A percentile compares a stretch with the other conserved stretches of the same genome.
Conservation (phyloP, 108 stramenopile species). For the Mayamaea pseudoterrestris region DNA sequence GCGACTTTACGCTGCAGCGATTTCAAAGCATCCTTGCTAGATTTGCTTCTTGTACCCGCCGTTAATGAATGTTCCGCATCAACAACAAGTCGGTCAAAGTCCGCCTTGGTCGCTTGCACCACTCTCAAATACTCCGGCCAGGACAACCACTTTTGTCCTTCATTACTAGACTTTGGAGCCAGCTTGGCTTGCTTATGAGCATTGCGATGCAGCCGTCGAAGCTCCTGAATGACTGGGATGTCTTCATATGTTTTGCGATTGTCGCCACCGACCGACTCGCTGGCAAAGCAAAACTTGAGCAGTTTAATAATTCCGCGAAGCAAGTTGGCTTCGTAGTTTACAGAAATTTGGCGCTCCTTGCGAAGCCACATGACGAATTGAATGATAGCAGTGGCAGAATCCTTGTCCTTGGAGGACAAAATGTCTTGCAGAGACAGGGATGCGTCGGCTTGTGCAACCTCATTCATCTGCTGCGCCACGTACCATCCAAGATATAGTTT, state of each 20-base stretch:
- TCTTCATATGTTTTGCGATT: constrained; percentile 37
- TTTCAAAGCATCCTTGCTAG: not conserved
- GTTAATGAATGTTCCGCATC: not conserved
- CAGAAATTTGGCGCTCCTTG: constrained; percentile 37
- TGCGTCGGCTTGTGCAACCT: not conserved
- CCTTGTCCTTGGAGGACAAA: constrained; percentile 46
- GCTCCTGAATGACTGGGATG: constrained; percentile 54
- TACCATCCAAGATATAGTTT: constrained; percentile 63
- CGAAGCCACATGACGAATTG: constrained; percentile 73
- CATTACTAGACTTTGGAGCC: constrained; percentile 59
- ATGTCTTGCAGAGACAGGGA: constrained; percentile 41
- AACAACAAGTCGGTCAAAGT: not conserved
- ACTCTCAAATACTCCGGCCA: constrained; percentile 54
- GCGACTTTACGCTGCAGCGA: constrained; percentile 30
- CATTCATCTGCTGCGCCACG: not conserved
- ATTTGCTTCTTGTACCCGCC: too few species aligned
- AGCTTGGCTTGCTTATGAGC: constrained; percentile 49
- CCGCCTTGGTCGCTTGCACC: not conserved
- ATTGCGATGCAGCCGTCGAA: constrained; percentile 65
- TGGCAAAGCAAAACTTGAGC: constrained; percentile 61
- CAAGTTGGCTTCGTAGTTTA: constrained; percentile 76
- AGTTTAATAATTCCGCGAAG: constrained; percentile 70
- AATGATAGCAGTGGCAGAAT: constrained; percentile 48
- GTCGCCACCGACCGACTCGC: constrained; percentile 23
- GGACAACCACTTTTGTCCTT: constrained; percentile 65